Conservation (phyloP, 2,329 filamentous ascomycete genomes). For the Sclerotinia sclerotiorum region DNA sequence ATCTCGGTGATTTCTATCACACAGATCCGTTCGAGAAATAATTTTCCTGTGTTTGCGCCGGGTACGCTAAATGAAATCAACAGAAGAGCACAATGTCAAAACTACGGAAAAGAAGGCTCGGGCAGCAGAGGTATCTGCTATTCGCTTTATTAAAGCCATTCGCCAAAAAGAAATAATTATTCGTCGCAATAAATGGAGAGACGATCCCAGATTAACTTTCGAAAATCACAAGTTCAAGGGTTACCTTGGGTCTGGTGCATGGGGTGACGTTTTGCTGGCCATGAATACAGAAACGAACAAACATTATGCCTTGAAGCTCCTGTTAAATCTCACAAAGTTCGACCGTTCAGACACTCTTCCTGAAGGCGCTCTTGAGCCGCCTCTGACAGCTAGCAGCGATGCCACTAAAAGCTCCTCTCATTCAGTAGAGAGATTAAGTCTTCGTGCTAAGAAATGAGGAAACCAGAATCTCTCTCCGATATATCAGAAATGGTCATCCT, state of each 20-base stretch:
- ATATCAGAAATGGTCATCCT: conserved; percentile 7
- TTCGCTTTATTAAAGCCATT: background rate
- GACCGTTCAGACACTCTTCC: background rate
- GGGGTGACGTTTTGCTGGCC: background rate
- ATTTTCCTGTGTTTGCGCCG: background rate
- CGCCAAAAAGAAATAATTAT: background rate
- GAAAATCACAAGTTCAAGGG: background rate
- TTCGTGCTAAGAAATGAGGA: conserved; percentile 1
- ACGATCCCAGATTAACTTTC: background rate
- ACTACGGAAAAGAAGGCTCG: background rate
- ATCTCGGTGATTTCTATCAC: background rate
- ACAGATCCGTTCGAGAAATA: background rate
- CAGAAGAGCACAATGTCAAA: background rate
- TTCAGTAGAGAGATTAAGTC: background rate
- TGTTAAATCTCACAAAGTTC: background rate
- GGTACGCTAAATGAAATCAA: background rate
- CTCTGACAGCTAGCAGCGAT: background rate
- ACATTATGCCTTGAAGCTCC: conserved; percentile 15
- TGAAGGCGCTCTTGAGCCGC: background rate
- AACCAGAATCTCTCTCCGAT: conserved; percentile 6
- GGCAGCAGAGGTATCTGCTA: background rate
- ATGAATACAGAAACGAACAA: background rate
- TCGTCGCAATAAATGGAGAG: conserved; percentile 11
- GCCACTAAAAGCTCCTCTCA: background rate
- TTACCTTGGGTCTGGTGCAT: background rate